These are phyloP conservation scores for Suillus placidus DNA, from an alignment of 768 basidiomycete species.

Conservation along the genomic window DNA sequence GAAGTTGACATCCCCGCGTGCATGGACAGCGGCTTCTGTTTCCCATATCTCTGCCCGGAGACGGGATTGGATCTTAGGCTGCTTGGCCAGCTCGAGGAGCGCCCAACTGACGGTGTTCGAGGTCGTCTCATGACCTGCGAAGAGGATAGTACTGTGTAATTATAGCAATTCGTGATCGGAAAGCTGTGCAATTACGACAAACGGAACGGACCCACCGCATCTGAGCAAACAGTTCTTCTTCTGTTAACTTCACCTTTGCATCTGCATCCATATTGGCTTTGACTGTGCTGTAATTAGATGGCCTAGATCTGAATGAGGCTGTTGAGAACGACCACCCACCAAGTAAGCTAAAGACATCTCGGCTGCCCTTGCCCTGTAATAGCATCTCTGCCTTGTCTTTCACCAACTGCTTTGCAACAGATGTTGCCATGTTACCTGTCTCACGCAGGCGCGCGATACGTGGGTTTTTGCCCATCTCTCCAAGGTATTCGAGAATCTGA, in stretches of 20 bases:
- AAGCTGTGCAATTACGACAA: not conserved
- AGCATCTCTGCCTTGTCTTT: slow-evolving; percentile 19
- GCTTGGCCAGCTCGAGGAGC: slow-evolving; percentile 60
- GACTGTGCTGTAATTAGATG: slow-evolving; percentile 17
- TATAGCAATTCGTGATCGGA: not conserved
- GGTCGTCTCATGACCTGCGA: slow-evolving; percentile 64
- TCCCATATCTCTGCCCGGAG: slow-evolving; percentile 60
- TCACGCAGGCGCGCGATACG: slow-evolving; percentile 16
- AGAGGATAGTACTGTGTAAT: slow-evolving; percentile 43
- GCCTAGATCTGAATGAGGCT: not conserved
- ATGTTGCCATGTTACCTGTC: not conserved
- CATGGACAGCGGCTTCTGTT: slow-evolving; percentile 27
- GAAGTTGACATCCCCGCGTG: slow-evolving; percentile 42
- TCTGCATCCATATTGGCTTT: slow-evolving; percentile 32
- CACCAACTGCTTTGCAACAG: slow-evolving; percentile 14
- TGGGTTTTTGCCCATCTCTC: slow-evolving; percentile 27
- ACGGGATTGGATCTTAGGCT: slow-evolving; percentile 59
- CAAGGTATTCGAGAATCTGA: slow-evolving; percentile 38
- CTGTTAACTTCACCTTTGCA: slow-evolving; percentile 26
- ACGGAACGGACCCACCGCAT: slow-evolving; percentile 22
- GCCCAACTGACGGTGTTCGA: slow-evolving; percentile 63
- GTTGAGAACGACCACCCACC: slow-evolving; percentile 28
- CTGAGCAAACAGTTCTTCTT: slow-evolving; percentile 16
- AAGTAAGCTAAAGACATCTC: slow-evolving; percentile 36
- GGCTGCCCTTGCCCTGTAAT: slow-evolving; percentile 8